These are phyloP conservation scores for Hordeum marinum DNA, from an alignment of 176 grass and related monocot genomes.

Conservation along the genomic window DNA sequence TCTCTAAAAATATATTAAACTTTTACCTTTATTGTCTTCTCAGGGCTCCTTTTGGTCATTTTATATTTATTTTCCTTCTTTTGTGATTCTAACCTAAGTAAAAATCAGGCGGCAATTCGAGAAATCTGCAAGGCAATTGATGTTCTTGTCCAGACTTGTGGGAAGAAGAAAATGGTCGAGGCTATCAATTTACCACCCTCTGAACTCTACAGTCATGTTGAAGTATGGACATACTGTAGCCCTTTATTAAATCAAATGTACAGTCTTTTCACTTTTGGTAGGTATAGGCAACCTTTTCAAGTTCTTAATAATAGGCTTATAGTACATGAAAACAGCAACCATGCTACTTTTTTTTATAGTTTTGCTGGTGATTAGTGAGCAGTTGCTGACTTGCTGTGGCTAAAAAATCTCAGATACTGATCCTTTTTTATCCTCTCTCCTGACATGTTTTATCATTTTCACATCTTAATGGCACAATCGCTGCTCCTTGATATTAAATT, in stretches of 20 bases:
- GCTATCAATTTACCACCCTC: slow-evolving; percentile 75
- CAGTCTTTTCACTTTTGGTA: slow-evolving; percentile 12
- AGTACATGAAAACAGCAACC: not conserved
- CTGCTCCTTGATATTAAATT: not conserved
- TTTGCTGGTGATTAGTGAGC: slow-evolving; percentile 1
- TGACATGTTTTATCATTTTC: not conserved
- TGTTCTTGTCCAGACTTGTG: slow-evolving; percentile 70
- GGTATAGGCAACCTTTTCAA: not conserved
- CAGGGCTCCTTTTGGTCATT: not conserved
- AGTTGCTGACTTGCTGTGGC: slow-evolving; percentile 8
- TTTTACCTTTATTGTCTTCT: slow-evolving; percentile 7
- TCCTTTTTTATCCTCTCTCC: slow-evolving; percentile 9
- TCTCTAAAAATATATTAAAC: not conserved
- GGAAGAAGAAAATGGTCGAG: slow-evolving; percentile 92
- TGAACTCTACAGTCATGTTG: slow-evolving; percentile 97
- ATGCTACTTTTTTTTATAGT: not conserved
- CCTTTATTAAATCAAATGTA: slow-evolving; percentile 23
- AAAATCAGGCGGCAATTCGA: slow-evolving; percentile 78
- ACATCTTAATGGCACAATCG: not conserved
- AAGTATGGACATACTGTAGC: slow-evolving; percentile 56
- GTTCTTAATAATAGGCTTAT: slow-evolving; percentile 27
- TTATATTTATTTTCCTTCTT: not conserved
- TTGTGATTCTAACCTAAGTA: slow-evolving; percentile 29
- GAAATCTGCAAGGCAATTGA: slow-evolving; percentile 84
- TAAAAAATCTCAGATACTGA: not conserved